Base-by-base conservation (phyloP, 1,139 yeast genomes). In the Suhomyces kunorum region DNA sequence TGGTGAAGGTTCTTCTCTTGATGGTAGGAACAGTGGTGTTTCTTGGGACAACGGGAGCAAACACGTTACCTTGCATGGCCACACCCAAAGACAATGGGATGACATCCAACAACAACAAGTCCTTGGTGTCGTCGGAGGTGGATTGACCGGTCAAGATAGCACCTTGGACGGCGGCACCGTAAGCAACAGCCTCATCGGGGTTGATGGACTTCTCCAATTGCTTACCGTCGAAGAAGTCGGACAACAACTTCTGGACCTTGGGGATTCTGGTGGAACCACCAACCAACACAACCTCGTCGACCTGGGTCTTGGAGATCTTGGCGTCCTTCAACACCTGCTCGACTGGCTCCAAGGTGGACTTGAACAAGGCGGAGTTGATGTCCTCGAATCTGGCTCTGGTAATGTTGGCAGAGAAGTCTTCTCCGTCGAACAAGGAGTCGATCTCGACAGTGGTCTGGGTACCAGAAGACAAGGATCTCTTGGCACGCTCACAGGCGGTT, bases 211-310 rank as follows among this genome's bases (percentile, higher is more conserved):
- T 85, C 78, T 87, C 88, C 67, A 87, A 87, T 80, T 86, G 89
- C 82, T 92, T 90, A 74, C 98, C 98, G 69, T 90, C 92, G 76
- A 92, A 90, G 90, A 82, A 90, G 78, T 92, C 98, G 58, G 96
- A 87, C 59, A 90, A 88, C 66, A 90, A 82, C 77, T 90, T 88
- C 81, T 92, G 98, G 67, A 90, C 87, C 82, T 89, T 89, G 80
- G 98, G 98, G 78, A 90, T 90, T 86, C 98, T 90, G 73, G 98
- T 90, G 56, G 98, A 90, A 81, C 98, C 98, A 84, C 98, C 98
- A 61, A 90, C 98, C 59, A 90, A 81, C 68, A 90, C 98, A 68
- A 90, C 90, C 78, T 90, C 98, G 70, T 92, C 84, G 62, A 92
- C 92, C 59, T 79, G 78, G 49, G 90, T 72, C 83, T 90, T 90